phyloP scores from a whole-genome alignment of 2,329 filamentous ascomycete species.

The Fusarium sp. region DNA sequence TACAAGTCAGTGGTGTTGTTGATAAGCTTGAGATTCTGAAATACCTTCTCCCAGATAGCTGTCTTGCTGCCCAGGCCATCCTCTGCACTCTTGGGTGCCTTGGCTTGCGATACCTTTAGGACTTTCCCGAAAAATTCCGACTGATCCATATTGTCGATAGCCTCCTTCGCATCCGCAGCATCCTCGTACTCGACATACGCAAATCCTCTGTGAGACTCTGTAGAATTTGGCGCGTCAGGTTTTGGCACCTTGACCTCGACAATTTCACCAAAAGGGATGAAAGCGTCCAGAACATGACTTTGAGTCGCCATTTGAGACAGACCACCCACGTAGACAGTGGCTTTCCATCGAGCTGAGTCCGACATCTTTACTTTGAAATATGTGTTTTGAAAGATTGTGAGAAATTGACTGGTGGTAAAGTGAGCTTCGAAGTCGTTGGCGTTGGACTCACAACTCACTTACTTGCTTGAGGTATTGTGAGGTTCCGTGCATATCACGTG shows the following conservation, averaged over 20 bases:
- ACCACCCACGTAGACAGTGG: constrained; percentile 92
- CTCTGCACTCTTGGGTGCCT: constrained; percentile 88
- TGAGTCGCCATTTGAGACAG: constrained; percentile 83
- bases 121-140: constrained; percentile 93
- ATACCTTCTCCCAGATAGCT: constrained; percentile 96
- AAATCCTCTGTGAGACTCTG: constrained; percentile 88
- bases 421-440: constrained; percentile 17
- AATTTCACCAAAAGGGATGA: constrained; percentile 97
- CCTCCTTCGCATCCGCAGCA: constrained; percentile 87
- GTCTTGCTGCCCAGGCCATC: constrained; percentile 93
- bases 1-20: constrained; percentile 19
- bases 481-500: constrained; percentile 42
- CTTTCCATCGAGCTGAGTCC: constrained; percentile 85
- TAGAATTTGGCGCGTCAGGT: constrained; percentile 82
- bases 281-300: constrained; percentile 86
- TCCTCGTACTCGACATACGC: constrained; percentile 97
- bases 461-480: constrained; percentile 16
- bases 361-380: constrained; percentile 69
- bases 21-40: constrained; percentile 45
- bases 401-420: constrained; percentile 3
- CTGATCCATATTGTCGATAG: constrained; percentile 99
- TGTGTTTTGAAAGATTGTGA: constrained; percentile 5
- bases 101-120: constrained; percentile 92
- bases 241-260: constrained; percentile 91
- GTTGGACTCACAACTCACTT: constrained; percentile 26